A percentile compares a stretch with the other conserved stretches of the same genome.
Conservation (phyloP, 441 rosid genomes). For the Mallotus repandus region DNA sequence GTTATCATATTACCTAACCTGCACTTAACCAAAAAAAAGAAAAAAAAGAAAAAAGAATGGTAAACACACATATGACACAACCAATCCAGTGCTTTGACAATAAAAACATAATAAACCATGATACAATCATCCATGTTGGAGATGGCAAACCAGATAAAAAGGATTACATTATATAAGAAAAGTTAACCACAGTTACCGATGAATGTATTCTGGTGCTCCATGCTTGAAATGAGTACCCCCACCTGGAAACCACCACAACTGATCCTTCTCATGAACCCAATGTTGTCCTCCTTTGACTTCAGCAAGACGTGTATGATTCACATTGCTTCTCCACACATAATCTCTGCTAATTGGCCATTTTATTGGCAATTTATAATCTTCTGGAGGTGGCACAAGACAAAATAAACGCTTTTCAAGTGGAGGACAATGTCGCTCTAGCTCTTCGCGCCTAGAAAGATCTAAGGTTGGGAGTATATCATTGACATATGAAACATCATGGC, state of each 20-base stretch:
- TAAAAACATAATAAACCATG: slow-evolving; percentile 2
- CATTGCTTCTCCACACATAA: slow-evolving; percentile 91
- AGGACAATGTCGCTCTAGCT: slow-evolving; percentile 88
- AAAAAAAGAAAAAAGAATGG: not conserved
- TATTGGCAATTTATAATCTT: slow-evolving; percentile 78
- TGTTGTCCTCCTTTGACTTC: slow-evolving; percentile 92
- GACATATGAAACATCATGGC: slow-evolving; percentile 56
- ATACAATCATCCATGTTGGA: not conserved
- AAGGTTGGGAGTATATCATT: slow-evolving; percentile 51
- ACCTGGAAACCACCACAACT: slow-evolving; percentile 96
- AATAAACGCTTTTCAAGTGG: slow-evolving; percentile 70
- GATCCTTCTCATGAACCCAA: slow-evolving; percentile 82
- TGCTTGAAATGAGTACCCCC: slow-evolving; percentile 99
- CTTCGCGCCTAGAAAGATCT: slow-evolving; percentile 70
- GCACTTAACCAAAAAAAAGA: not conserved
- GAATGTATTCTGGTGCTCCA: slow-evolving; percentile 89
- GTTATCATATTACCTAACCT: slow-evolving; percentile 89
- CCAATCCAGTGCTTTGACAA: not conserved
- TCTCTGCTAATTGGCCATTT: slow-evolving; percentile 93
- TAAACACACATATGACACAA: not conserved
- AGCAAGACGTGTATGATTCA: slow-evolving; percentile 88
- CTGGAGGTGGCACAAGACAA: slow-evolving; percentile 90
- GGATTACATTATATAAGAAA: not conserved
- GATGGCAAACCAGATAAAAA: slow-evolving; percentile 13
- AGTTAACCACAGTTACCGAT: slow-evolving; percentile 48